phyloP scores from a whole-genome alignment of 108 stramenopile species.

The Skeletonema marinoi region DNA sequence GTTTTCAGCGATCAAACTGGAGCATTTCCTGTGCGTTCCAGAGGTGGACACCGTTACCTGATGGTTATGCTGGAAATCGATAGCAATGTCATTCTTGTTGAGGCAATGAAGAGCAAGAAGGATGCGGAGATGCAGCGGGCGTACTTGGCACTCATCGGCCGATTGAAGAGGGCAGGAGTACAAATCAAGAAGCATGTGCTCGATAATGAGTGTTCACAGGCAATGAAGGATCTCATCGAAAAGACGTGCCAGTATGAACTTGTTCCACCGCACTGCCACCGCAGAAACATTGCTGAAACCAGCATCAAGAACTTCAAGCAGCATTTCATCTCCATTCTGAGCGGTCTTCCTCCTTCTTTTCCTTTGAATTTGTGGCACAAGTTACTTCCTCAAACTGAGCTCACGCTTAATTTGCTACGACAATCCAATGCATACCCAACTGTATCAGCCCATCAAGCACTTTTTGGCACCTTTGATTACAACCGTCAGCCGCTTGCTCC shows the following conservation, averaged over 20 bases:
- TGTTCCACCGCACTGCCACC: slow-evolving; percentile 45
- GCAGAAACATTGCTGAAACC: slow-evolving; percentile 46
- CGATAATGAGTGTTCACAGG: slow-evolving; percentile 16
- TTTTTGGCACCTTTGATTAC: slow-evolving; percentile 39
- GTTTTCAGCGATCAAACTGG: slow-evolving; percentile 36
- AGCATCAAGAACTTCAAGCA: slow-evolving; percentile 60
- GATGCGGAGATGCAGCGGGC: slow-evolving; percentile 24
- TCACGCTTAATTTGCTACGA: slow-evolving; percentile 48
- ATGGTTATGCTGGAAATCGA: slow-evolving; percentile 35
- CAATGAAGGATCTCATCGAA: slow-evolving; percentile 10
- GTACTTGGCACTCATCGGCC: slow-evolving; percentile 5
- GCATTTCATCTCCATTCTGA: slow-evolving; percentile 51
- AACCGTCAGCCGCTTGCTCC: slow-evolving; percentile 57
- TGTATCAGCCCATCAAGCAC: slow-evolving; percentile 19
- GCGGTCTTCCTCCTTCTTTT: slow-evolving; percentile 31
- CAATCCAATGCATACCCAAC: slow-evolving; percentile 48
- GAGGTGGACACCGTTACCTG: slow-evolving; percentile 11
- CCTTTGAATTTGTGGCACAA: slow-evolving; percentile 45
- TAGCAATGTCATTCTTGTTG: slow-evolving; percentile 35
- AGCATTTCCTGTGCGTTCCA: slow-evolving; percentile 5
- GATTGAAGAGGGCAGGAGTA: slow-evolving; percentile 8
- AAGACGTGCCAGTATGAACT: slow-evolving; percentile 37
- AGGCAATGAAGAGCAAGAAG: slow-evolving; percentile 27
- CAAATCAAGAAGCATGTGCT: slow-evolving; percentile 21
- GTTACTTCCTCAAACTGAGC: slow-evolving; percentile 44